Evolutionary conservation across 805 yeast species (phyloP).

Genomic region (Candida pseudoglaebosa): DNA sequence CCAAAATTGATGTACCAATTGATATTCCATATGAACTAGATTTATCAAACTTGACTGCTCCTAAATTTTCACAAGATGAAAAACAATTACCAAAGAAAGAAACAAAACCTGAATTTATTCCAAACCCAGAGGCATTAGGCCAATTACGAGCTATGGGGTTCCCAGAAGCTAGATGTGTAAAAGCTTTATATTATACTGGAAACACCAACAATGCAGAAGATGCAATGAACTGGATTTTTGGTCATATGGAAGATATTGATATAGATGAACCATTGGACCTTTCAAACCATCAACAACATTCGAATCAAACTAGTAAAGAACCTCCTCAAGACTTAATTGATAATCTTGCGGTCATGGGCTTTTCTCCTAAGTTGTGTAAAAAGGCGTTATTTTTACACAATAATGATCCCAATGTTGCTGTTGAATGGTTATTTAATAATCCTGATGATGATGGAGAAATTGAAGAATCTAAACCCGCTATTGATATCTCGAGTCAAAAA

Average conservation of each 20-base stretch:
- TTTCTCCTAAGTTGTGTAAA: constrained; percentile 56
- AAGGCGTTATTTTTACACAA: constrained; percentile 64
- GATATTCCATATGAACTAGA: constrained; percentile 44
- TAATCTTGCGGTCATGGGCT: constrained; percentile 72
- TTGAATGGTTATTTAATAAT: constrained; percentile 85
- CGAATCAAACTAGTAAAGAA: constrained; percentile 17
- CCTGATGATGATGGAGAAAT: constrained; percentile 73
- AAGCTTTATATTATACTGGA: constrained; percentile 72
- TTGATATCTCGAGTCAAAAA: constrained; percentile 27
- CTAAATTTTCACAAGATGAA: constrained; percentile 36
- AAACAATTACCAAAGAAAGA: constrained; percentile 17
- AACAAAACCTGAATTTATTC: constrained; percentile 34
- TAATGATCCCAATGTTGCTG: constrained; percentile 68
- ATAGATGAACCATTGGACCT: constrained; percentile 60
- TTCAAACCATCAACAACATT: constrained; percentile 13
- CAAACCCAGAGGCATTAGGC: constrained; percentile 53
- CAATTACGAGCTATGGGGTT: constrained; percentile 84
- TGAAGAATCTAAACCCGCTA: constrained; percentile 15
- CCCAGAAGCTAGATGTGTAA: constrained; percentile 56
- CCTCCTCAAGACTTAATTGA: constrained; percentile 39
- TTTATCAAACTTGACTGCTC: constrained; percentile 38
- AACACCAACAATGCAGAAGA: constrained; percentile 53
- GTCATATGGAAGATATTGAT: constrained; percentile 80
- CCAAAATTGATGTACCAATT: constrained; percentile 74
- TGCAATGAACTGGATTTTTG: constrained; percentile 89